Percentiles rank a stretch among this genome's conserved stretches.
Conservation (phyloP, 2,329 filamentous ascomycete species). For the Cryphonectria nitschkei region DNA sequence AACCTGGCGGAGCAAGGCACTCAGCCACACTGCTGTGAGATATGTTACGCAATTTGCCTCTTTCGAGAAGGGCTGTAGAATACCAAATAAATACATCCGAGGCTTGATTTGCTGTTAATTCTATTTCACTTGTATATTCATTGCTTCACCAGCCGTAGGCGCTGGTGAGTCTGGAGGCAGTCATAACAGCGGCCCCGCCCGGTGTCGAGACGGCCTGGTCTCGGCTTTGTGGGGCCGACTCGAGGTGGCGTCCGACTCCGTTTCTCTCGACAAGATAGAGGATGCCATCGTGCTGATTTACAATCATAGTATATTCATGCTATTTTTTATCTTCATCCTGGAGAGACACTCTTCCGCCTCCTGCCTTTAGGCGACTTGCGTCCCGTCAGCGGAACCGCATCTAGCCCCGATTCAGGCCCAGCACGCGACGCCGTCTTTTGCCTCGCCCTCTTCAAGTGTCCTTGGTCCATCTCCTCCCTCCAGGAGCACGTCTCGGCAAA, state of each 20-base stretch:
- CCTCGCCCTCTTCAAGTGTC: constrained; percentile 40
- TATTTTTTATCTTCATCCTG: background rate
- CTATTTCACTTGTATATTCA: background rate
- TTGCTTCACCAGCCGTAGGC: background rate
- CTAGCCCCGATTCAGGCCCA: background rate
- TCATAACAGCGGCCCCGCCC: background rate
- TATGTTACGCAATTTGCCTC: background rate
- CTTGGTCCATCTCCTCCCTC: constrained; percentile 71
- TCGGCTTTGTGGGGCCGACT: constrained; percentile 4
- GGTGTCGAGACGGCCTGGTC: background rate
- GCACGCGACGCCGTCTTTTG: constrained; percentile 20
- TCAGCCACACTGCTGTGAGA: constrained; percentile 23
- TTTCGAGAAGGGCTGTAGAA: too few relatives aligned
- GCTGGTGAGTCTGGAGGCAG: background rate
- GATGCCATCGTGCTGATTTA: background rate
- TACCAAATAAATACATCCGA: background rate
- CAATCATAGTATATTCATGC: background rate
- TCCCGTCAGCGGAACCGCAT: background rate
- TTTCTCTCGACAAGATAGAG: background rate
- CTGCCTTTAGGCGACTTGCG: constrained; percentile 9
- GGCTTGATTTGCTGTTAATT: background rate
- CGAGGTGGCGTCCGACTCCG: background rate
- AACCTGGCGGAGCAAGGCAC: constrained; percentile 13
- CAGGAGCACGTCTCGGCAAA: constrained; percentile 80
- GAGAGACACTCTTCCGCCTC: constrained; percentile 18